Evolutionary conservation across 495 filamentous ascomycete species (phyloP), one percentile per base, ranked within the genome.

Genomic region (Trypethelium eluteriae): DNA sequence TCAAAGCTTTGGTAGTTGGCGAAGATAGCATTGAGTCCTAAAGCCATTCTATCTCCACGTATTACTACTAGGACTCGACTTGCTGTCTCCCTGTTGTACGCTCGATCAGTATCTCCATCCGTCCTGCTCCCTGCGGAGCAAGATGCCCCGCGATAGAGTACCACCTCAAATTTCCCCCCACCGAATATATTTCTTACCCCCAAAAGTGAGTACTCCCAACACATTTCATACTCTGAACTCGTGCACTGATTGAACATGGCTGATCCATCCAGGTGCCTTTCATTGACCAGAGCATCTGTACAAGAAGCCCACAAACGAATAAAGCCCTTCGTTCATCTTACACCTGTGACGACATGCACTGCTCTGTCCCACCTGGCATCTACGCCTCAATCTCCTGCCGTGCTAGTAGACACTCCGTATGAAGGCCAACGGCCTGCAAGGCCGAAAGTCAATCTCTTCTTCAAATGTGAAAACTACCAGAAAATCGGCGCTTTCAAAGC

Each of bases 401-500:
- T 81, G 1, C 77, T 89, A 0, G 67, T 72, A n/a, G 83, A 80
- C 25, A 88, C 86, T 2, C 74, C 76, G 68, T 88, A 81, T 75
- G 84, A 84, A 70, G 84, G 82, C 50, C 81, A 80, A 53, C 68
- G 71, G 10, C 84, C 89, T 1, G 85, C 86, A 11, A 76, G 71
- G 10, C 91, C 92, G 0, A 83, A 78, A 38, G 81, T 96, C 44
- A 82, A 84, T 6, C 82, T 98, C 68, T 93, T 89, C 77, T 96
- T 98, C 83, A 98, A 98, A 79, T 96, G 92, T 78, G 93, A 98
- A 80, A 96, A 97, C 78, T 82, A 87, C 44, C 93, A 97, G 78
- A 86, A 85, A 57, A 87, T 94, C 63, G 94, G 93, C 64, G 93
- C 93, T 16, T 98, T 98, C 80, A 98, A 98, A 79, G 87, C 86